Percentiles rank a stretch among this genome's conserved stretches.
These are phyloP conservation scores for Fusarium paranaense DNA, from an alignment of 2,329 filamentous ascomycete genomes.

Conservation along the genomic window DNA sequence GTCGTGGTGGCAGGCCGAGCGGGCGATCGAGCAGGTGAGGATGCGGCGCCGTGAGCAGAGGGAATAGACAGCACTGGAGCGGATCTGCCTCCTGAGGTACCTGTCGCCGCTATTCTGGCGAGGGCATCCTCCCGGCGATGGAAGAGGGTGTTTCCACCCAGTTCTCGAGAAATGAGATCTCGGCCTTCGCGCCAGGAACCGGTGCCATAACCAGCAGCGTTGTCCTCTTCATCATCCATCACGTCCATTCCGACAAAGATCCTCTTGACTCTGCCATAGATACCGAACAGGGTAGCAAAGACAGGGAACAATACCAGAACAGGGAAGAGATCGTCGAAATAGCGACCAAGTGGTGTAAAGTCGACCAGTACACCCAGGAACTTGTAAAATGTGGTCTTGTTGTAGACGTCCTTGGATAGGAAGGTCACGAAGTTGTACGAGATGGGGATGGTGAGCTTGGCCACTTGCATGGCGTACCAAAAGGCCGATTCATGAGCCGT, in stretches of 20 bases:
- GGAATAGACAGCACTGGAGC: conserved; percentile 64
- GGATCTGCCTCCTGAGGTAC: conserved; percentile 47
- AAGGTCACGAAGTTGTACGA: conserved; percentile 98
- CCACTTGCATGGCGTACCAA: conserved; percentile 95
- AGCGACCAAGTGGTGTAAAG: conserved; percentile 82
- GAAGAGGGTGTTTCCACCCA: conserved; percentile 72
- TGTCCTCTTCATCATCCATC: conserved; percentile 79
- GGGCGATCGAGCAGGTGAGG: conserved; percentile 56
- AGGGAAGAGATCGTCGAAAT: conserved; percentile 91
- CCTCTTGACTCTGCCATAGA: conserved; percentile 85
- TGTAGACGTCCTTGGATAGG: conserved; percentile 77
- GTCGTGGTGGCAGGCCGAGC: conserved; percentile 48
- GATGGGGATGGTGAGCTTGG: conserved; percentile 90
- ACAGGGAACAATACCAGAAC: conserved; percentile 89
- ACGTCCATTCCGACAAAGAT: conserved; percentile 82
- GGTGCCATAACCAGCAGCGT: conserved; percentile 74
- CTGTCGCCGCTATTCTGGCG: conserved; percentile 47
- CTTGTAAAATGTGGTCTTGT: conserved; percentile 84
- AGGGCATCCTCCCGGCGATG: conserved; percentile 60
- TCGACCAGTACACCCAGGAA: conserved; percentile 89
- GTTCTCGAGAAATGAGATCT: conserved; percentile 88
- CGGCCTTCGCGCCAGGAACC: conserved; percentile 93
- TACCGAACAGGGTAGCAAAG: conserved; percentile 84
- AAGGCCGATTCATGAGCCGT: conserved; percentile 94
- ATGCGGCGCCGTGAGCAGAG: conserved; percentile 49